Base-by-base conservation (phyloP, 306 rosid species). In the Oemleria cerasiformis region DNA sequence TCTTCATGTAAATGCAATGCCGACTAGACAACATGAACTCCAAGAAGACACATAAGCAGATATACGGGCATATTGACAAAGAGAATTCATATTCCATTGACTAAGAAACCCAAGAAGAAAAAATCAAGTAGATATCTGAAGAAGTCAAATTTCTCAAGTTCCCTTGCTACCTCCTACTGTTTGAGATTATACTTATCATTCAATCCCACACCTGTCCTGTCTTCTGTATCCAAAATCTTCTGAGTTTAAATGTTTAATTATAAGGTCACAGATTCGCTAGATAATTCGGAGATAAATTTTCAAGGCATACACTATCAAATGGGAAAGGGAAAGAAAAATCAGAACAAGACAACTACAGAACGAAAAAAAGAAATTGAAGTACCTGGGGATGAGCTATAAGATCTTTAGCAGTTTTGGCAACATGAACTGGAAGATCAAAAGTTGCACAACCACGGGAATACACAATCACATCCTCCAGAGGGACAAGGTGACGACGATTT, bases 331-430 rank as follows among this genome's bases (percentile, higher is more conserved):
- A 67, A 59, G 15, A 36, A 7, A 72, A 23, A 60, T 19, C 17
- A 8, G 51, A 50, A 34, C 50, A 19, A 20, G 16, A 8, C 21
- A 39, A 57, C 62, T 3, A 41, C 36, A 7, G 36, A 51, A 17
- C 9, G 7, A 34, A 17, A 11, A 17, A 17, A 73, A 44, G 39
- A 71, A 71, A 25, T 38, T 20, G 38, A 56, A 47, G 75, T 78
- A 93, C 96, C 98, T 91, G 97, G 5, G 98, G 98, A 79, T 94
- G 98, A 55, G 98, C 75, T 34, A 84, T 59, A 39, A 81, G 81
- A 79, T 85, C 88, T 73, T 84, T 73, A 56, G 85, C 66, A 16
- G 81, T 79, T 71, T 79, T 84, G 54, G 95, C 98, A 20, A 87
- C 88, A 64, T 84, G 79, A 40, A 83, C 63, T 0, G 98, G 95